These are phyloP conservation scores for Phytophthora sansomeana DNA, from an alignment of 352 stramenopile genomes.

Conservation along the genomic window DNA sequence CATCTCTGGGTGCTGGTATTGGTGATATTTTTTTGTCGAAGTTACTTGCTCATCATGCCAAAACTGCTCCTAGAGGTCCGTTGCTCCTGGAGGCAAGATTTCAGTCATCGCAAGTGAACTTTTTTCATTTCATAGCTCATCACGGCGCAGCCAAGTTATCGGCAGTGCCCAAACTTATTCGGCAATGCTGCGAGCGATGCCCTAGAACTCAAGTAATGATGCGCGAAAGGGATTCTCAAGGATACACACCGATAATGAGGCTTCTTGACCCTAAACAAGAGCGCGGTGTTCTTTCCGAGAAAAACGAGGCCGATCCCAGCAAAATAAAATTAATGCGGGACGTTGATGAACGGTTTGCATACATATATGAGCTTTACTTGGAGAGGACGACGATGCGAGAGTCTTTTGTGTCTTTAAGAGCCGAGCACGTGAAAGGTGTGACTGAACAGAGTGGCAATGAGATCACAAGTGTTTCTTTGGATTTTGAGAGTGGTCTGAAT, in stretches of 20 bases:
- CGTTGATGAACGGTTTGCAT: slow-evolving; percentile 49
- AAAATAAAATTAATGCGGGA: slow-evolving; percentile 42
- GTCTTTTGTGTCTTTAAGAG: slow-evolving; percentile 47
- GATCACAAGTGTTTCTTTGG: no score
- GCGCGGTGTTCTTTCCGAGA: slow-evolving; percentile 14
- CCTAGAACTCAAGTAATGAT: slow-evolving; percentile 44
- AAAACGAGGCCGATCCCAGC: slow-evolving; percentile 44
- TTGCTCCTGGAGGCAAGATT: slow-evolving; percentile 40
- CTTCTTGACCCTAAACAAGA: slow-evolving; percentile 46
- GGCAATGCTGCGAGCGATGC: slow-evolving; percentile 47
- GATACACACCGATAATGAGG: slow-evolving; percentile 60
- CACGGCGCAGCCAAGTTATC: slow-evolving; percentile 31
- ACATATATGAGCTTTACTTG: slow-evolving; percentile 60
- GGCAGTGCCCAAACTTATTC: slow-evolving; percentile 44
- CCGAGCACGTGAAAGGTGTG: no score
- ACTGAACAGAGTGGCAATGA: no score
- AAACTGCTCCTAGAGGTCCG: slow-evolving; percentile 37
- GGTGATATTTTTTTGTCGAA: slow-evolving; percentile 59
- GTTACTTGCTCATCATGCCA: slow-evolving; percentile 55
- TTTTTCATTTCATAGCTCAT: slow-evolving; percentile 68
- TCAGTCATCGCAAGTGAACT: slow-evolving; percentile 44
- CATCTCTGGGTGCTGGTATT: slow-evolving; percentile 28
- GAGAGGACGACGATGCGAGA: slow-evolving; percentile 45
- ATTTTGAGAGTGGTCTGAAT: no score
- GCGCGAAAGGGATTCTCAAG: slow-evolving; percentile 52